These are phyloP conservation scores for Clonostachys rosea DNA, from an alignment of 2,329 filamentous ascomycete species.

Conservation along the genomic window DNA sequence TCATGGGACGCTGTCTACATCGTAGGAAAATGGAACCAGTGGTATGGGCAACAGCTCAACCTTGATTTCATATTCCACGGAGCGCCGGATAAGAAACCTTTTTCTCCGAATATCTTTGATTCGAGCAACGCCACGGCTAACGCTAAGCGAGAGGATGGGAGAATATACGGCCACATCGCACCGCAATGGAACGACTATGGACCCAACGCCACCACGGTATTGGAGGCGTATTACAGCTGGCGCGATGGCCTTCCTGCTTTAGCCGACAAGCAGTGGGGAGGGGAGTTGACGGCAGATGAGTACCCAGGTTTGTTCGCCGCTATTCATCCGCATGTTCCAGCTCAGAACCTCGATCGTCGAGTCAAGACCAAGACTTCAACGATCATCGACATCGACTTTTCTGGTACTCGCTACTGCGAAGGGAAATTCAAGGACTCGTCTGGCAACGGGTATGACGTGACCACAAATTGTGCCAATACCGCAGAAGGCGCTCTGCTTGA, in stretches of 20 bases:
- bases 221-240: conserved; percentile 16
- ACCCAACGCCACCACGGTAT: conserved; percentile 12
- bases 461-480: conserved; percentile 25
- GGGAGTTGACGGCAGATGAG: conserved; percentile 5
- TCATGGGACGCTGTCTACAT: conserved; percentile 14
- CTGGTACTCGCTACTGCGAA: background rate
- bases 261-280: conserved; percentile 18
- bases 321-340: conserved; percentile 8
- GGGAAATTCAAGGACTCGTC: conserved; percentile 8
- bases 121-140: conserved; percentile 9
- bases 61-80: conserved; percentile 27
- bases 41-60: conserved; percentile 40
- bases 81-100: conserved; percentile 6
- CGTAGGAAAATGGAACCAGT: conserved; percentile 24
- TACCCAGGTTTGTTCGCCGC: conserved; percentile 5
- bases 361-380: conserved; percentile 6
- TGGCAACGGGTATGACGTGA: conserved; percentile 15
- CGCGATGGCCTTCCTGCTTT: conserved; percentile 12
- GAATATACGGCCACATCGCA: conserved; percentile 10
- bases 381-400: conserved; percentile 14
- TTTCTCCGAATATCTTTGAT: conserved; percentile 14
- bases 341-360: conserved; percentile 11
- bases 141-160: conserved; percentile 4
- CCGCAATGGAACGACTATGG: conserved; percentile 17
- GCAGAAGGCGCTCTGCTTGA: conserved; percentile 21